Evolutionary conservation across 805 yeast species (phyloP).

Genomic region (Wickerhamiella galacta): DNA sequence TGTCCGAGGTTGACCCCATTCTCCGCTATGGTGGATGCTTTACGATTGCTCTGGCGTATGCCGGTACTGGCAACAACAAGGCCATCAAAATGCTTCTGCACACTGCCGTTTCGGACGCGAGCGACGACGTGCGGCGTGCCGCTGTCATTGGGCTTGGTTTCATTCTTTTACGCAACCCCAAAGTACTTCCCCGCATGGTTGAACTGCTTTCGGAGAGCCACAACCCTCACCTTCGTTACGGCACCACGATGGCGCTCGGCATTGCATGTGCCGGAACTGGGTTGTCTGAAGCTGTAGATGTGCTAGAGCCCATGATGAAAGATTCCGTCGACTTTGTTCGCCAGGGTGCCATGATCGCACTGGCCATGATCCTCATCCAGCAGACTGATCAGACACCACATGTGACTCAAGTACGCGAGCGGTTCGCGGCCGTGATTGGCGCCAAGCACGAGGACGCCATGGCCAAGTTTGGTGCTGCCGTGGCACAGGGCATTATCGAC

Average conservation of each 20-base stretch:
- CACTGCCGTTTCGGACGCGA: conserved; percentile 89
- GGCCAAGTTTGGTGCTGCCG: conserved; percentile 93
- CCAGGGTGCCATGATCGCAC: conserved; percentile 90
- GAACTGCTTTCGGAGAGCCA: conserved; percentile 85
- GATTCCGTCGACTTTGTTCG: conserved; percentile 95
- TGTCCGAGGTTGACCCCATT: conserved; percentile 61
- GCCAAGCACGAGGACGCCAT: conserved; percentile 91
- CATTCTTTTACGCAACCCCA: conserved; percentile 73
- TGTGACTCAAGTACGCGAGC: conserved; percentile 59
- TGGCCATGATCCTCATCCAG: conserved; percentile 76
- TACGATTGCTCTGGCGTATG: conserved; percentile 87
- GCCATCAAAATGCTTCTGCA: conserved; percentile 80
- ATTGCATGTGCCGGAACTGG: conserved; percentile 95
- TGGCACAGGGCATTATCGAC: conserved; percentile 93
- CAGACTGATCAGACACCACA: conserved; percentile 75
- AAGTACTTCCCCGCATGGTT: conserved; percentile 88
- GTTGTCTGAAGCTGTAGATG: conserved; percentile 72
- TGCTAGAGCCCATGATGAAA: conserved; percentile 78
- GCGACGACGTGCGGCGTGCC: conserved; percentile 92
- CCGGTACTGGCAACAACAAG: conserved; percentile 82
- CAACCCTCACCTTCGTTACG: conserved; percentile 95
- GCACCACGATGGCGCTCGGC: conserved; percentile 94
- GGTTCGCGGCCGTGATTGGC: conserved; percentile 55
- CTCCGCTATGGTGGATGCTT: conserved; percentile 93
- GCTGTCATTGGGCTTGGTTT: conserved; percentile 87